Evolutionary conservation across 2,329 filamentous ascomycete species (phyloP).

Genomic region (Cladosporium velox): DNA sequence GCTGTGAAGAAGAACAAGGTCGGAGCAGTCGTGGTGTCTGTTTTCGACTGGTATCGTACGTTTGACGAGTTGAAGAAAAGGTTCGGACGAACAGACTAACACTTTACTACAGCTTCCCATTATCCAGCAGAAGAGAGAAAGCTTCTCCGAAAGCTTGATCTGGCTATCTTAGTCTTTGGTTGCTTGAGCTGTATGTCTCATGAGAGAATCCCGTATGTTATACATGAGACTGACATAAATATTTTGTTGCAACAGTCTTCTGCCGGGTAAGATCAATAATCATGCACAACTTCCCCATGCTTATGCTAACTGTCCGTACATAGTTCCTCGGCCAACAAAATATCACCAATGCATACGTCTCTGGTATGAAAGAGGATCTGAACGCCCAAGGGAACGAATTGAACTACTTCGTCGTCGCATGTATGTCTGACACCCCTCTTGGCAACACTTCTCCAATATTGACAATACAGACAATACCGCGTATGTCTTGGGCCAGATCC

Average conservation of each 20-base stretch:
- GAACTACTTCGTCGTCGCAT: conserved; percentile 37
- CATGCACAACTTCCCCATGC: neutral
- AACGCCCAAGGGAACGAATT: conserved; percentile 56
- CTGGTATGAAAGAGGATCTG: conserved; percentile 56
- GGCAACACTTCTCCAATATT: neutral
- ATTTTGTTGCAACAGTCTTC: neutral
- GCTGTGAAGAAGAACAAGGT: conserved; percentile 12
- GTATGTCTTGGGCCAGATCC: conserved; percentile 8
- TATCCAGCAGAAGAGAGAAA: conserved; percentile 49
- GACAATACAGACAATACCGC: conserved; percentile 6
- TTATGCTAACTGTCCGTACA: conserved; percentile 26
- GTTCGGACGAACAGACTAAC: neutral
- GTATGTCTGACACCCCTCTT: neutral
- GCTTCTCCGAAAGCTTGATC: conserved; percentile 55
- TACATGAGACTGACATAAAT: neutral
- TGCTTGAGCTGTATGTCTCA: conserved; percentile 9
- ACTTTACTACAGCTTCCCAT: neutral
- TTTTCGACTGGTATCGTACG: conserved; percentile 17
- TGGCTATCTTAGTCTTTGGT: conserved; percentile 12
- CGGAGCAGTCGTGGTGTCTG: conserved; percentile 9
- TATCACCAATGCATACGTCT: conserved; percentile 50
- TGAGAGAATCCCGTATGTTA: neutral
- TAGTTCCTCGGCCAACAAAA: conserved; percentile 47
- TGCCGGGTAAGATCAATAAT: neutral
- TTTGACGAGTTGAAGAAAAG: neutral